Evolutionary conservation across 768 basidiomycete species (phyloP), one percentile per base, ranked within the genome.

Genomic region (Phlebiopsis gigantea): DNA sequence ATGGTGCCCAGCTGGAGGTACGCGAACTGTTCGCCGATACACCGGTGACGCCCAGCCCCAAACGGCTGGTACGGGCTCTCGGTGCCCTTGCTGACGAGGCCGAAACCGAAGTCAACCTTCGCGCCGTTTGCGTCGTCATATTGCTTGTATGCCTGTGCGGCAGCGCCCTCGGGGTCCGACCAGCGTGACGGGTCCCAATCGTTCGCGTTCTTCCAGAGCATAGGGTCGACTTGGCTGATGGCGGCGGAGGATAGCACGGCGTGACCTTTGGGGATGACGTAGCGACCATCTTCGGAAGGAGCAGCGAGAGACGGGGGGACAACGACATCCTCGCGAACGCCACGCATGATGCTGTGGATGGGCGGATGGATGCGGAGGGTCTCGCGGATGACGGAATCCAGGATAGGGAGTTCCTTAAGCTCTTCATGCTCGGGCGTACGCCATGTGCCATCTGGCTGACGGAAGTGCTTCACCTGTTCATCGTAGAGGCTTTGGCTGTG

Each of bases 21-120:
- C 24, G 97, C 97, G 67, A 98, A 98, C 85, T 65, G 66, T 73
- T 95, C 93, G 61, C 93, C 92, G 59, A 98, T 95, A 71, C 92
- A 98, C 61, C 95, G 79, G 75, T 98, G 96, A 65, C 90, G 80
- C 26, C 97, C 97, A 51, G 97, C 96, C 60, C 97, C 97, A 65
- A 99, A 99, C 1, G 97, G 97, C 69, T 97, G 91, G 70, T 98
- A 98, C 48, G 92, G 93, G 63, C 88, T 91, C 56, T 95, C 91
- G 5, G 95, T 98, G 49, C 95, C 95, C 75, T 98, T 98, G 75
- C 88, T 91, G 51, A 99, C 90, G 58, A 86, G 83, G 53, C 97
- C 97, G 70, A 92, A 99, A 1, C 97, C 97, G 66, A 88, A 99
- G 71, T 99, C 97, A 59, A 98, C 77, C 76, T 94, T 94, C 71